Percentiles rank a stretch among this genome's conserved stretches.
These are phyloP conservation scores for Suhomyces wounanorum DNA, from an alignment of 1,139 yeast species.

Conservation along the genomic window DNA sequence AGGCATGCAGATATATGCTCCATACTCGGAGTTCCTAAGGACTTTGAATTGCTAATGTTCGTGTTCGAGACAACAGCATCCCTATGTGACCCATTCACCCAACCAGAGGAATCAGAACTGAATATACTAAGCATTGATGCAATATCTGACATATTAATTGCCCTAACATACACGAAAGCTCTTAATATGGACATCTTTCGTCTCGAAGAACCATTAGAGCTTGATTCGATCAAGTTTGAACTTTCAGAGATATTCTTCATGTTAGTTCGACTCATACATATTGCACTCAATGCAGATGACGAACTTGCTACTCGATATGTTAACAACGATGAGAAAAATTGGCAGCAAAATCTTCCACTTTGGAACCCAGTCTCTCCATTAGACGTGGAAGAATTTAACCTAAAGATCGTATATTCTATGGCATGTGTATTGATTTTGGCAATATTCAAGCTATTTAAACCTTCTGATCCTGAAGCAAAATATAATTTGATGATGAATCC, in stretches of 20 bases:
- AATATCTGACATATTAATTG: constrained; percentile 54
- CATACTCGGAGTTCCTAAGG: constrained; percentile 23
- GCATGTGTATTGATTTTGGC: constrained; percentile 52
- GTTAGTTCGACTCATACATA: constrained; percentile 45
- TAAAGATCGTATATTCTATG: constrained; percentile 55
- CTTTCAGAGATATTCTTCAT: constrained; percentile 39
- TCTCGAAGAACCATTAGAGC: constrained; percentile 14
- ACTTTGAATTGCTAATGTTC: constrained; percentile 18
- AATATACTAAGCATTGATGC: constrained; percentile 55
- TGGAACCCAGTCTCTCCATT: constrained; percentile 58
- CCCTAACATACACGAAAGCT: constrained; percentile 29
- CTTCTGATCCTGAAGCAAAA: constrained; percentile 20
- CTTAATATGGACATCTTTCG: not conserved
- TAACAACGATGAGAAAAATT: constrained; percentile 44
- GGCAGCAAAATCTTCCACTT: constrained; percentile 41
- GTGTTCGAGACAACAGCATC: constrained; percentile 40
- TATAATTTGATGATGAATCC: constrained; percentile 57
- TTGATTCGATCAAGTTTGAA: constrained; percentile 38
- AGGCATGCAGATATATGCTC: constrained; percentile 25
- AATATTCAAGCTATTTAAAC: constrained; percentile 51
- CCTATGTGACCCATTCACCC: constrained; percentile 66
- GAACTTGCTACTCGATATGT: constrained; percentile 47
- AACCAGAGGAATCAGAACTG: constrained; percentile 62
- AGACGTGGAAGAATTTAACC: constrained; percentile 25
- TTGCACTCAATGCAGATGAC: constrained; percentile 47